Base-by-base conservation (phyloP, 2,329 filamentous ascomycete species). In the Apiospora arundinis region DNA sequence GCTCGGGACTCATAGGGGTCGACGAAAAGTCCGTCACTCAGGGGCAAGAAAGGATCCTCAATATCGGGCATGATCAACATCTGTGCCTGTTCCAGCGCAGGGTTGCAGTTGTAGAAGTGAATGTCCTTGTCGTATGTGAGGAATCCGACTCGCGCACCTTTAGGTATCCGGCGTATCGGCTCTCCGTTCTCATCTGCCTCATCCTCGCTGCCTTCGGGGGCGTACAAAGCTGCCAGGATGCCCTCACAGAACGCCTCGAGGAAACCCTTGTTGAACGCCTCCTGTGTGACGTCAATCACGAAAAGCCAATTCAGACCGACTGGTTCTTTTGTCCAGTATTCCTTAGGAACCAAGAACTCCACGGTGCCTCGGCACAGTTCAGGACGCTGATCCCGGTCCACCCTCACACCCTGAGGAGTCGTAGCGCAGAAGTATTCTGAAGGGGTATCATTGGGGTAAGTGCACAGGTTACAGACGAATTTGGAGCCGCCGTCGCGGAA, bases 61-160 rank as follows among this genome's bases (percentile, higher is more conserved):
- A 99, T 89, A 79, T 99, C 96, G 4, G 96, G 93, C 94, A 99
- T 97, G 68, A 99, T 95, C 86, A 99, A 90, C 94, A 99, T 98
- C 80, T 99, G 96, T 12, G 96, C 94, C 82, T 95, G 91, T 70
- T 96, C 92, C 56, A 98, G 85, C 52, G 88, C 88, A 48, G 94
- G 83, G 78, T 92, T 94, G 77, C 97, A 91, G 78, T 98, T 98
- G 86, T 98, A 99, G 81, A 98, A 99, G 80, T 99, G 96, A 72
- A 99, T 93, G 77, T 98, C 95, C 82, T 94, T 95, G 84, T 99
- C 96, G 80, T 92, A 99, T 1, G 96, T 98, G 74, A 98, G 91
- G 80, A 99, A 97, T 68, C 95, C 96, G 73, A 99, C 91, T 84
- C 94, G 97, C 67, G 93, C 90, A 16, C 94, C 95, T 69, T 89